Conservation (phyloP, 345 rosid genomes). For the Hibiscus syriacus region DNA sequence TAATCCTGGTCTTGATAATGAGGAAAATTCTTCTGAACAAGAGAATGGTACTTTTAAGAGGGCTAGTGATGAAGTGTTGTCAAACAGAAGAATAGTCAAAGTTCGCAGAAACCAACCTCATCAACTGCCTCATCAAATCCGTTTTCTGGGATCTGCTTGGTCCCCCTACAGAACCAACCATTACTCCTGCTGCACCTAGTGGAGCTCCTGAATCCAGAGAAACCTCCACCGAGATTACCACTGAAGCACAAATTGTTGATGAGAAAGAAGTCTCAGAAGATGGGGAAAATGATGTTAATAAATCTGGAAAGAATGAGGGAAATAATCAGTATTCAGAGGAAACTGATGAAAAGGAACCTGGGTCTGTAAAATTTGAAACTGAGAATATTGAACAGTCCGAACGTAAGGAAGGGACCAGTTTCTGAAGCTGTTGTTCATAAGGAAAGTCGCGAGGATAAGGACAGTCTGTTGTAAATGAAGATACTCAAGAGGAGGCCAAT, state of each 20-base stretch:
- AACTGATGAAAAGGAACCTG: constrained; percentile 16
- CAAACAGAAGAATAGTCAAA: constrained; percentile 14
- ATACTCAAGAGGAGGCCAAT: constrained; percentile 29
- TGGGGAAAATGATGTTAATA: constrained; percentile 4
- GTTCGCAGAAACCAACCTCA: constrained; percentile 49
- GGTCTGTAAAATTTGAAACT: constrained; percentile 24
- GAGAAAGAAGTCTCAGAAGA: constrained; percentile 26
- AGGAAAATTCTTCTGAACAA: constrained; percentile 51
- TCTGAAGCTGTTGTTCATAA: constrained; percentile 20
- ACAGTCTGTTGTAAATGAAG: constrained; percentile 25
- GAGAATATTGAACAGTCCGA: constrained; percentile 21
- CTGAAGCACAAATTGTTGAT: constrained; percentile 21
- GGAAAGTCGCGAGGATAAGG: constrained; percentile 21
- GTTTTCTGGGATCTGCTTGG: constrained; percentile 68
- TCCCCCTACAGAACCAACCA: constrained; percentile 34
- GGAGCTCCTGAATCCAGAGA: constrained; percentile 7
- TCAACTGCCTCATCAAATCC: constrained; percentile 62
- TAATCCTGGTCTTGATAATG: constrained; percentile 79
- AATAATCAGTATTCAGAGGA: constrained; percentile 17
- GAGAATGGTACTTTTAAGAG: constrained; percentile 81
- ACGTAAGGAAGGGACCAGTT: constrained; percentile 18
- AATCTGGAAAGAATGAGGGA: constrained; percentile 15
- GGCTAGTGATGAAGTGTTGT: constrained; percentile 85
- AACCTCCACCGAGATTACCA: constrained; percentile 24
- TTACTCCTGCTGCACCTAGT: constrained; percentile 12